Base-by-base conservation (phyloP, 129 eudicot species). In the Flaveria ramosissima region DNA sequence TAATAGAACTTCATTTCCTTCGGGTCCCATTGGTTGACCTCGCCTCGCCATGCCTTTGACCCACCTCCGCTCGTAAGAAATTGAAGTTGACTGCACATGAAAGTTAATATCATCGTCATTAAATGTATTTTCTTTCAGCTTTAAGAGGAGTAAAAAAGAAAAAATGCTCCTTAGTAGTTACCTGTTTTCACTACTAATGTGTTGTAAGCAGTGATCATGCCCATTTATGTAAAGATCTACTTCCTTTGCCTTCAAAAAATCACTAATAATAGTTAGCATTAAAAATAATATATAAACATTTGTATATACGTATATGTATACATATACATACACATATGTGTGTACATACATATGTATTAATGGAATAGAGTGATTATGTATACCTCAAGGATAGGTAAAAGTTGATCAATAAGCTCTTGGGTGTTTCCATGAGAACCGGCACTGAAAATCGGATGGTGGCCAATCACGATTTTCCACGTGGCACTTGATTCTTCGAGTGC, bases 1-100 rank as follows among this genome's bases (percentile, higher is more conserved):
- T 92, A 85, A 41, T 88, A 92, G 47, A 92, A 78, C 77, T 88
- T 90, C 89, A 88, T 71, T 19, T 85, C 86, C 3, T 79, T 61
- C 1, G 83, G 80, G 26, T 81, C 43, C 92, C 64, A 78, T 76
- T 66, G 48, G 47, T 61, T 74, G 36, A 86, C 70, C 42, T 77
- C 84, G 24, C 92, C 92, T 39, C 85, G 83, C 98, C 98, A 90
- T 19, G 98, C 96, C 83, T 90, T 92, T 75, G 98, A 92, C 19
- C 97, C 97, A 9, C 92, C 97, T 13, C 97, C 97, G 41, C 97
- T 92, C 20, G 97, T 92, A 9, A 92, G 55, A 77, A 86, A 92
- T n/a, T 92, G 94, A 65, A 92, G 85, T 9, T 77, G 61, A 75
- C 96, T 90, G 85, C 75, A 84, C 43, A 57, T 17, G 52, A 75